Base-by-base conservation (phyloP, 2,329 filamentous ascomycete species). In the Colletotrichum neosansevieriae region DNA sequence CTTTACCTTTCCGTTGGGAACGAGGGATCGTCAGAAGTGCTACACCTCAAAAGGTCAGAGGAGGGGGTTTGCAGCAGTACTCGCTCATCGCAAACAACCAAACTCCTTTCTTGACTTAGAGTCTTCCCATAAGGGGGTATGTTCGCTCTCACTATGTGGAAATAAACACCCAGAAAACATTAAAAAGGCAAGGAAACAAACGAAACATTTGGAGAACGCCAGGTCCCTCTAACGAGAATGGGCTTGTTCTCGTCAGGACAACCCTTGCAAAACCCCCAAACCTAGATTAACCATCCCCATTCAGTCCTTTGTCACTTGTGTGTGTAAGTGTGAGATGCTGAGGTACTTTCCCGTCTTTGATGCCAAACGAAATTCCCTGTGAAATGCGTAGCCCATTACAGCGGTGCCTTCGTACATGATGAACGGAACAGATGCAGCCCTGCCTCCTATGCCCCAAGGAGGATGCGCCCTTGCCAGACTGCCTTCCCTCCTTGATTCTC, bases 51-150 rank as follows among this genome's bases (percentile, higher is more conserved):
- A 36, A 34, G 9, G 17, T 24, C 11, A 24, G 21, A n/a, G 38
- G n/a, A n/a, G n/a, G 11, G 34, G 36, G 19, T 4, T 9, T 3
- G 6, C 32, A 36, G n/a, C n/a, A 19, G 34, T 17, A 10, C 4
- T 53, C 10, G 40, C 34, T 24, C 21, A n/a, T 54, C 32, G 21
- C n/a, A 54, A 38, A 21, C 51, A 21, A 17, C 13, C 17, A 54
- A 53, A 67, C 64, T 67, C 64, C 59, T 44, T 67, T 67, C 64
- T 63, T 67, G 59, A 38, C 64, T 50, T 67, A 58, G 24, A 54
- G 24, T n/a, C 29, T 38, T 67, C 59, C 64, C 59, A 50, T 58
- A 58, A 58, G 64, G 59, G 58, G 44, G 59, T 58, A 63, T 63
- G 64, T 63, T 64, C 64, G 64, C 64, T 63, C 59, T 51, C 51